Conservation (phyloP, 1,284 basidiomycete genomes). For the Apiotrichum siamense region DNA sequence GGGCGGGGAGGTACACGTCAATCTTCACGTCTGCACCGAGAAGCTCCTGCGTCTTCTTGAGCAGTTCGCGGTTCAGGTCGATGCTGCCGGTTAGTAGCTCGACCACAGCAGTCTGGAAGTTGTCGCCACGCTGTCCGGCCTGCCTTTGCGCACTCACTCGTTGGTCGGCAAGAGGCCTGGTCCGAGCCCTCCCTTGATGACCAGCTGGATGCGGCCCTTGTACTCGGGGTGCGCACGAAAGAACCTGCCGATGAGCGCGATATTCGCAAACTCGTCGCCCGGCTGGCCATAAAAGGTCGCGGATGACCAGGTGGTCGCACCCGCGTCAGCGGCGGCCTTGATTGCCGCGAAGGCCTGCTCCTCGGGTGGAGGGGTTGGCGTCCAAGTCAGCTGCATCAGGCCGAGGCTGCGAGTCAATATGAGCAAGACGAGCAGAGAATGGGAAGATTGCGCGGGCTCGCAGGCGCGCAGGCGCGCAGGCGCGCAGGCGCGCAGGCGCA, state of each 20-base stretch:
- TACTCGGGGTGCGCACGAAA: constrained; percentile 53
- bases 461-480: no score
- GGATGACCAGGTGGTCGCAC: constrained; percentile 50
- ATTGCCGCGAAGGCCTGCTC: constrained; percentile 58
- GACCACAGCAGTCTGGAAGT: background rate
- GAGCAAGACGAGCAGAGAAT: no score
- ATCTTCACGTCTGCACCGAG: constrained; percentile 50
- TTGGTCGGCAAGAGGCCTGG: constrained; percentile 10
- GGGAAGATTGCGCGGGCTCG: no score
- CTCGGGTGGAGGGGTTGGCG: constrained; percentile 50
- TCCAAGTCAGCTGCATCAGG: constrained; percentile 56
- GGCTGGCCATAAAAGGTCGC: constrained; percentile 42
- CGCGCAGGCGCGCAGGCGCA: no score
- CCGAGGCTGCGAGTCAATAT: constrained; percentile 39
- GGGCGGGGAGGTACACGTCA: constrained; percentile 48
- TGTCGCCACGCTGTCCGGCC: no score
- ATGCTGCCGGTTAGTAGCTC: constrained; percentile 27
- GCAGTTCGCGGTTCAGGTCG: constrained; percentile 49
- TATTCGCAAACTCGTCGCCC: constrained; percentile 30
- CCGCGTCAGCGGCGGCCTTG: constrained; percentile 56
- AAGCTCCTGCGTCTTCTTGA: constrained; percentile 46
- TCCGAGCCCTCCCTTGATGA: constrained; percentile 51
- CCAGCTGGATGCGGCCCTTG: constrained; percentile 53
- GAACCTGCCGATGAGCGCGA: constrained; percentile 42
- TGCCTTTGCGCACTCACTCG: constrained; percentile 16